Base-by-base conservation (phyloP, 257 asterid species). In the Gentiana macrophylla region DNA sequence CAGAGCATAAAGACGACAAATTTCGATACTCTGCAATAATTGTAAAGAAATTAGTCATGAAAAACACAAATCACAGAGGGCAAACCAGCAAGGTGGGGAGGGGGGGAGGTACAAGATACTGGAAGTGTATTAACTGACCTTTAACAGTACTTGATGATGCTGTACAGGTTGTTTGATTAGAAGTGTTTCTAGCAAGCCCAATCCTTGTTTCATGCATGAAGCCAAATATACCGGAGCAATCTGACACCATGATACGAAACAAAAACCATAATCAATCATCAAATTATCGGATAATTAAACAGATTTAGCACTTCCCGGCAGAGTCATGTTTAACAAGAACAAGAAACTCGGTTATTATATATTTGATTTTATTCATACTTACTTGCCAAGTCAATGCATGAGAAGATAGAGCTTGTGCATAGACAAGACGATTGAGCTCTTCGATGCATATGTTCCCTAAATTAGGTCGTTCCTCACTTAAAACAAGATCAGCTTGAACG, bases 301-400 rank as follows among this genome's bases (percentile, higher is more conserved):
- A 24, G 24, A 24, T 24, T 24, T 24, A 24, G 24, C 24, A 0
- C 24, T 1, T 1, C 24, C 24, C 24, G 24, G 24, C 24, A 24
- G 24, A 0, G 24, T 24, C 24, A 24, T 24, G 24, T 24, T 24
- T 24, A 24, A 24, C 24, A 24, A 24, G 24, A 24, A 24, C 24
- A 24, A 41, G 9, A 2, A 41, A 41, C 9, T 5, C 9, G 46
- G 46, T 41, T 41, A 38, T 3, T 7, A 38, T 38, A 41, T 41
- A 41, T 4, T 41, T 41, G 46, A 41, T 51, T 36, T 32, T 48
- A 46, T 57, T 11, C 47, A 54, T 63, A 71, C 98, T 81, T 66
- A 86, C 96, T 54, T 84, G 93, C 98, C 98, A 91, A 34, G 98
- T 91, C 82, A 86, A 72, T 64, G 84, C 79, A 74, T 91, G 89